phyloP scores from a whole-genome alignment of 176 grass and related monocot species.

The Triticum turgidum region DNA sequence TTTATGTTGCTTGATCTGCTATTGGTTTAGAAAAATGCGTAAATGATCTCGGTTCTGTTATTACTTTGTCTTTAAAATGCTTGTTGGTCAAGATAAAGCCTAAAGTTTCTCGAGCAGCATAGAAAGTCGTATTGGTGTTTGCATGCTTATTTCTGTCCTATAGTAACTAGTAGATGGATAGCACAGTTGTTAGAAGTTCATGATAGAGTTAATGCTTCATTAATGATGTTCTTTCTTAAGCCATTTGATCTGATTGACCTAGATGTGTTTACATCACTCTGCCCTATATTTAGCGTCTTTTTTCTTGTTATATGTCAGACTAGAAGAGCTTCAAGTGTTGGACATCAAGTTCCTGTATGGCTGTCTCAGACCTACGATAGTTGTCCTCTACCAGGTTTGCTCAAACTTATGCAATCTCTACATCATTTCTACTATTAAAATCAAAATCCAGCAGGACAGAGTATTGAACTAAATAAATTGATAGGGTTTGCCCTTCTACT shows the following conservation, averaged over 20 bases:
- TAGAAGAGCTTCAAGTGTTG: conserved; percentile 98
- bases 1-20: conserved; percentile 1
- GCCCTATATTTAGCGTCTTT: not conserved
- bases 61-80: not conserved
- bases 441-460: not conserved
- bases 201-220: not conserved
- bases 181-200: not conserved
- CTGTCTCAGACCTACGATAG: conserved; percentile 85
- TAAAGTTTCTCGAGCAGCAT: not conserved
- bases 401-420: not conserved
- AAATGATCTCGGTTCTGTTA: not conserved
- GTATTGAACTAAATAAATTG: conserved; percentile 10
- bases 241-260: not conserved
- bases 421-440: not conserved
- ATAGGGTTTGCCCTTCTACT: not conserved
- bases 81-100: not conserved
- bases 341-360: conserved; percentile 98
- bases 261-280: conserved; percentile 16
- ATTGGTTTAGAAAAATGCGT: conserved; percentile 1
- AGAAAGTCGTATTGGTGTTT: not conserved
- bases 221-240: not conserved
- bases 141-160: not conserved
- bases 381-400: conserved; percentile 86
- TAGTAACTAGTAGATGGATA: not conserved
- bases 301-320: conserved; percentile 54